Evolutionary conservation across 805 yeast genomes (phyloP), one percentile per base, ranked within the genome.

Genomic region (Nakazawaea pomicola): DNA sequence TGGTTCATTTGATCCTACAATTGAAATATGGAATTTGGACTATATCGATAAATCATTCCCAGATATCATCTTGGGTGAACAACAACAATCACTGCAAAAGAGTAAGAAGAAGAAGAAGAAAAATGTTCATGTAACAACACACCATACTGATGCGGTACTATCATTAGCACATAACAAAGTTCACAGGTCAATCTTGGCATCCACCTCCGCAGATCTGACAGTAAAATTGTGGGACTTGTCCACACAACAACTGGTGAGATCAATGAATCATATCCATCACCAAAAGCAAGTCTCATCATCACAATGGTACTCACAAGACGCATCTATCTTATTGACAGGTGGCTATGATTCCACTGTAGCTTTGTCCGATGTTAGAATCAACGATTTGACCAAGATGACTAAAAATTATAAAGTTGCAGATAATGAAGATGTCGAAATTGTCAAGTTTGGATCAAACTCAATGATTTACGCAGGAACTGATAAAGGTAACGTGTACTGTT

Each of bases 1-100:
- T 49, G 98, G 98, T 57, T 86, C 98, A 2, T 91, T 93, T 59
- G 98, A 91, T 53, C 99, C 99, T 30, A 95, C 85, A 57, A 91
- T 93, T 61, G 99, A 93, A 65, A 75, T 93, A 46, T 93, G 98
- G 98, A 89, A 93, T 62, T 68, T 93, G 54, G 99, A 93, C 60
- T 80, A 83, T 48, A 70, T 91, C 27, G 98, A 93, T 52, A 88
- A 88, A 55, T 91, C 95, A 20, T 91, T 86, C 73, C 99, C 99
- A 11, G 96, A 90, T 57, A 74, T 84, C 50, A 88, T 93, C 47
- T 70, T 93, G 46, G 98, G 99, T 39, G 95, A 85, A 56, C 78
- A 79, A 9, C 70, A 70, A 33, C 64, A 67, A 16, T 70, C 64
- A 29, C 48, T 50, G 40, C 49, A 63, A 68, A 29, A 60, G 25